Conservation (phyloP, 306 rosid species). For the Medicago ruthenica region DNA sequence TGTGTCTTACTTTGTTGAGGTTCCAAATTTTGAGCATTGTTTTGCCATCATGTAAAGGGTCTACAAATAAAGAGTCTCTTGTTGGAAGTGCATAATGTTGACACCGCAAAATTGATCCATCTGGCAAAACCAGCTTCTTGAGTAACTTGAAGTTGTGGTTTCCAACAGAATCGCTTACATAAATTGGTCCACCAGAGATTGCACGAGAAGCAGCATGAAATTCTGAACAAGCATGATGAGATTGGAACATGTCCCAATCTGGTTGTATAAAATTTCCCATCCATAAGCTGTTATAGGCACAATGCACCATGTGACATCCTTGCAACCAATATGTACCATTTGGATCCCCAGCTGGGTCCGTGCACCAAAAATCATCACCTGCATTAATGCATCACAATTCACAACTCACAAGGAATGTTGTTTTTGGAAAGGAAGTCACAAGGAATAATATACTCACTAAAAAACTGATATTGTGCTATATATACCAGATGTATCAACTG, state of each 20-base stretch:
- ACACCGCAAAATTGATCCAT: constrained; percentile 73
- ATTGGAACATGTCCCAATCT: constrained; percentile 92
- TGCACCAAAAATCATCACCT: constrained; percentile 90
- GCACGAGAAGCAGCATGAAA: constrained; percentile 80
- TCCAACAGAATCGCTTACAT: constrained; percentile 75
- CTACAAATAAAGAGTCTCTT: constrained; percentile 72
- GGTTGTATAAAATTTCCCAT: constrained; percentile 82
- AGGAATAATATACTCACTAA: no score
- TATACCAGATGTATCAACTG: no score
- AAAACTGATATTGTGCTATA: no score
- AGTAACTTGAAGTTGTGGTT: constrained; percentile 73
- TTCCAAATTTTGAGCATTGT: constrained; percentile 91
- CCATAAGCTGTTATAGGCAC: constrained; percentile 85
- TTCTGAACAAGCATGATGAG: constrained; percentile 68
- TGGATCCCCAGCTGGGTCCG: constrained; percentile 67
- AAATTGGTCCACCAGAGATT: constrained; percentile 82
- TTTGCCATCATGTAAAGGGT: constrained; percentile 76
- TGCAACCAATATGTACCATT: constrained; percentile 76
- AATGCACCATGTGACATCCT: constrained; percentile 87
- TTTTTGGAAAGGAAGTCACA: no score
- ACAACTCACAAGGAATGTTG: no score
- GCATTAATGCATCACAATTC: neutral
- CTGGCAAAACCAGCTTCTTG: constrained; percentile 62
- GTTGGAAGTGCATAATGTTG: constrained; percentile 82
- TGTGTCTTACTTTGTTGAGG: constrained; percentile 66